phyloP scores from a whole-genome alignment of 2,329 filamentous ascomycete species.

The Epichloe sp. region DNA sequence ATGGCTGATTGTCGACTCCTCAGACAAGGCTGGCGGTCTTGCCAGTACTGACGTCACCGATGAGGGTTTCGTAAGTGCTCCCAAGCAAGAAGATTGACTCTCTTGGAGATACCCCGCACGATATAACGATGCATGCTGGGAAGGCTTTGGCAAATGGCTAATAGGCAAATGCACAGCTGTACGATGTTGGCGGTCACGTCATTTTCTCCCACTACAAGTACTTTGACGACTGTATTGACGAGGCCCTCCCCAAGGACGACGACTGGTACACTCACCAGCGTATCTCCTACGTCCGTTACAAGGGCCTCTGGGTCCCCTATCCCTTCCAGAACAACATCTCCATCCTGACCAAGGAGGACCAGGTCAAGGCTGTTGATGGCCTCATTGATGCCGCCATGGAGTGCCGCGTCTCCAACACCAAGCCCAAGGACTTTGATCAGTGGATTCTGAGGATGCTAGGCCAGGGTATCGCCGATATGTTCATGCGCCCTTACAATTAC shows the following conservation, averaged over 20 bases:
- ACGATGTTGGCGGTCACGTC: constrained; percentile 96
- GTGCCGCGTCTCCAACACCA: constrained; percentile 72
- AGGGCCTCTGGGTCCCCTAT: constrained; percentile 93
- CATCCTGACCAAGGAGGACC: constrained; percentile 93
- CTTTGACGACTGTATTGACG: constrained; percentile 97
- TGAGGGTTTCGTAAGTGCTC: constrained; percentile 80
- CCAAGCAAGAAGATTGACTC: not conserved
- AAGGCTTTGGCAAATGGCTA: not conserved
- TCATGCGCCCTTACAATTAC: constrained; percentile 99
- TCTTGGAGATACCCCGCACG: no score
- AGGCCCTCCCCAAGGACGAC: constrained; percentile 82
- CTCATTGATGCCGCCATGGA: constrained; percentile 91
- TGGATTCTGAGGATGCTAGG: constrained; percentile 94
- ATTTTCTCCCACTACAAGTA: constrained; percentile 99
- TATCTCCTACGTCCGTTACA: constrained; percentile 97
- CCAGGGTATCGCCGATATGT: constrained; percentile 77
- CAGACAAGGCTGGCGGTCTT: constrained; percentile 85
- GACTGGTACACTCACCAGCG: constrained; percentile 98
- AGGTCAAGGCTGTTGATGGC: constrained; percentile 86
- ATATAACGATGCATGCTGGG: not conserved
- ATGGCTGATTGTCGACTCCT: constrained; percentile 91
- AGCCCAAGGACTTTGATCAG: constrained; percentile 95
- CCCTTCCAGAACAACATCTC: constrained; percentile 99
- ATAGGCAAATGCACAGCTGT: constrained; percentile 49
- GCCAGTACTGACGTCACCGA: constrained; percentile 90